Base-by-base conservation (phyloP, 208 protist species). In the Tetramitus jugosus region DNA sequence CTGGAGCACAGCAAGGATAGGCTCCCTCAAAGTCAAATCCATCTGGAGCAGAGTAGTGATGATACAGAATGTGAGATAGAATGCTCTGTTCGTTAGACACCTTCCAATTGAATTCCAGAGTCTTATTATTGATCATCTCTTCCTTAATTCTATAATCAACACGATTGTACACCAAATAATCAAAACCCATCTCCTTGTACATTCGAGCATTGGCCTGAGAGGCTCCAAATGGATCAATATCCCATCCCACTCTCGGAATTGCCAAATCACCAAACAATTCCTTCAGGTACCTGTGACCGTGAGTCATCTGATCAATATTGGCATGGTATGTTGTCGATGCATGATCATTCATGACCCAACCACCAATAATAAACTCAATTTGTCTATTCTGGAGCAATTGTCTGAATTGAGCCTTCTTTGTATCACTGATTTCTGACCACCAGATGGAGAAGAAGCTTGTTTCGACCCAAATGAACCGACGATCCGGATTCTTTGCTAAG, bases 1-100 rank as follows among this genome's bases (percentile, higher is more conserved):
- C 23, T 40, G 60, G 64, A 49, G 23, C n/a, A 23, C 26, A 3
- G 6, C 49, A 35, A 62, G 35, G 35, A 33, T 39, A 35, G 13
- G 35, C 1, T 31, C 71, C 77, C 42, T 85, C 82, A 37, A 72
- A 85, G 46, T 83, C 71, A 17, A 86, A 81, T 23, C 64, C 53
- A 26, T 64, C 29, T 29, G 82, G 82, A 14, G 78, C 60, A 10
- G 42, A 69, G 78, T 90, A 90, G 35, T 87, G 85, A 37, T 84
- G 81, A 61, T 90, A 76, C 7, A 90, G 79, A 26, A 89, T 71
- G 46, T 88, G 62, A 33, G 84, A 85, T 17, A 90, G 84, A 14
- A 90, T 78, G 14, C 83, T 77, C 1, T 65, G 10, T 26, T 67
- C 65, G 17, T 81, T 20, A 8, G 40, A 17, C 10, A 33, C 13